A percentile compares a stretch with the other conserved stretches of the same genome.
Conservation (phyloP, 257 asterid genomes). For the Vinca minor region DNA sequence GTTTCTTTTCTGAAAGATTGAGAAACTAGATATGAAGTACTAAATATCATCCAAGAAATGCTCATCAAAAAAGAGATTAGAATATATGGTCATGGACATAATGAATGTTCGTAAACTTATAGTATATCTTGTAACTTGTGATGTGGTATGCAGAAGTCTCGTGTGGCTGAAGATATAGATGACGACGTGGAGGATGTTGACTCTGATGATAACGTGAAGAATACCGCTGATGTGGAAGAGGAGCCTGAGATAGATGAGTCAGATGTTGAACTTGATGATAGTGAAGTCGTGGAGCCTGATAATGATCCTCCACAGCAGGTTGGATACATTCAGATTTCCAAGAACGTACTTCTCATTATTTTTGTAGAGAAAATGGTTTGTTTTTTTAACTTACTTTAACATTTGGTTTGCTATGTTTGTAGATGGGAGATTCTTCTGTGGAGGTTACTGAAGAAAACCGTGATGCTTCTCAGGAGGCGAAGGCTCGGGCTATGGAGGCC, state of each 20-base stretch:
- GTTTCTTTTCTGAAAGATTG: background rate
- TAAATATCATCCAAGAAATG: background rate
- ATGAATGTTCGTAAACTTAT: background rate
- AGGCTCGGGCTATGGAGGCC: conserved; percentile 86
- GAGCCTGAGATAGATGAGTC: conserved; percentile 92
- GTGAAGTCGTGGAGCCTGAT: conserved; percentile 77
- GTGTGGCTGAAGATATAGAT: conserved; percentile 56
- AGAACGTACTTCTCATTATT: background rate
- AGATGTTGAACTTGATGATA: conserved; percentile 81
- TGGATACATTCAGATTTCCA: background rate
- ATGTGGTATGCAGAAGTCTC: conserved; percentile 40
- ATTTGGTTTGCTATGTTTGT: conserved; percentile 1
- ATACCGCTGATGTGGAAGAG: conserved; percentile 45
- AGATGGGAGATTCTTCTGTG: conserved; percentile 89
- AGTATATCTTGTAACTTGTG: background rate
- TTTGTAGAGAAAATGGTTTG: background rate
- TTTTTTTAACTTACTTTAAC: background rate
- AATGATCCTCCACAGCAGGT: conserved; percentile 86
- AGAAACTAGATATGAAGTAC: background rate
- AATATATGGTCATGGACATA: background rate
- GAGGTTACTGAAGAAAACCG: conserved; percentile 87
- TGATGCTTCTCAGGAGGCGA: conserved; percentile 93
- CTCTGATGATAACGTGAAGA: conserved; percentile 31
- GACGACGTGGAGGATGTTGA: conserved; percentile 58
- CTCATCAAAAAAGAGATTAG: background rate